Base-by-base conservation (phyloP, 176 grass and related monocot genomes). In the Tillandsia fasciculata region DNA sequence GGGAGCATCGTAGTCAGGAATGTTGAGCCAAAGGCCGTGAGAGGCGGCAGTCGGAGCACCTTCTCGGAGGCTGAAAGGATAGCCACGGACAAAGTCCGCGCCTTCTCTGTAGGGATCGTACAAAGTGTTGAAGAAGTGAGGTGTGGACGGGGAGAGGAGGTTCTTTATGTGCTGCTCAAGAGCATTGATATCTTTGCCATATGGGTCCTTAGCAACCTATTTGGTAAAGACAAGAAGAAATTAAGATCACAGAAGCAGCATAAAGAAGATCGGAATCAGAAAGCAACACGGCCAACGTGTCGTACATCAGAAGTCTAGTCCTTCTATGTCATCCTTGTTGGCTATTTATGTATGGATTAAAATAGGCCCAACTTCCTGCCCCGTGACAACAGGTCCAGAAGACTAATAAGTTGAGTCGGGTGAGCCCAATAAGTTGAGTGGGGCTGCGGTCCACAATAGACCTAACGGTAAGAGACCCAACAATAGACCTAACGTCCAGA, bases 51-150 rank as follows among this genome's bases (percentile, higher is more conserved):
- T 89, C 0, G 82, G 70, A 15, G 24, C 15, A 6, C 86, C 86
- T 69, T 89, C 86, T 65, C 86, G 82, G 74, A 85, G 77, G 82
- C 86, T 89, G 79, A 89, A 89, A 2, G 82, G 86, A 69, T 89
- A 89, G 17, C 86, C 82, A 26, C 86, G 86, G 56, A 89, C 86
- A 72, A 89, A 89, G 82, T 85, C 86, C 15, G 82, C 70, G 70
- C 86, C 86, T 14, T 75, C 70, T 2, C 53, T 63, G 63, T 52
- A 85, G 11, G 86, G 82, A 22, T 89, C 82, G 64, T 89, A 89
- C 17, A 89, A 52, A 2, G 86, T 89, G 82, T 89, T 85, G 78
- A 89, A 89, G 82, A 89, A 88, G 77, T 85, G 77, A 50, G 86
- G 86, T 24, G 82, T 89, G 2, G 86, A 89, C 2, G 82, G 86